These are phyloP conservation scores for Phytophthora litchii DNA, from an alignment of 352 stramenopile genomes.

Conservation along the genomic window DNA sequence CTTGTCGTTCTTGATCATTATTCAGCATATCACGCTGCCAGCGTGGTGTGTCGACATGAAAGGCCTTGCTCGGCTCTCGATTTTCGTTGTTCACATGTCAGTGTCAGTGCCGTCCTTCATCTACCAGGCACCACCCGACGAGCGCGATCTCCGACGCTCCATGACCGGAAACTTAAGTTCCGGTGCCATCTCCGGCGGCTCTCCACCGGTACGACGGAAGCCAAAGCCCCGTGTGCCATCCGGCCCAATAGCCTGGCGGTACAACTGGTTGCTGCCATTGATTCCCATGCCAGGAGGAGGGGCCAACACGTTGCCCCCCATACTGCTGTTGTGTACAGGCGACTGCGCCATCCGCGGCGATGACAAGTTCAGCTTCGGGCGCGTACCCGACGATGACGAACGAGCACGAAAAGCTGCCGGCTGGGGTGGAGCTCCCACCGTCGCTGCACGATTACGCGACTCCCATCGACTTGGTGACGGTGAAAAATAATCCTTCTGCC, in stretches of 20 bases:
- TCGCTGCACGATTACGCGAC: constrained; percentile 64
- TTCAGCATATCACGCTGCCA: constrained; percentile 32
- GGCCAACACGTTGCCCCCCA: constrained; percentile 27
- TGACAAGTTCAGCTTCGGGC: constrained; percentile 64
- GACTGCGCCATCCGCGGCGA: constrained; percentile 65
- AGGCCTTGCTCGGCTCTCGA: constrained; percentile 11
- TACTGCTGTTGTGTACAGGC: constrained; percentile 41
- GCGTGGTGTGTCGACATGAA: constrained; percentile 32
- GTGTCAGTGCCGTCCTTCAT: constrained; percentile 22
- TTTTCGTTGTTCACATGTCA: constrained; percentile 29
- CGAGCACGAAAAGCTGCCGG: constrained; percentile 54
- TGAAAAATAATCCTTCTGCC: constrained; percentile 66
- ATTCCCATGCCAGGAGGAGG: constrained; percentile 49
- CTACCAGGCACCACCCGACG: constrained; percentile 60
- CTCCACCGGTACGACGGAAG: constrained; percentile 62
- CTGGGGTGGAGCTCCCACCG: constrained; percentile 45
- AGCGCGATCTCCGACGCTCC: constrained; percentile 80
- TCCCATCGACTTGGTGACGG: constrained; percentile 59
- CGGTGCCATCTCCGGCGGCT: constrained; percentile 58
- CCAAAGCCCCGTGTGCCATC: constrained; percentile 85
- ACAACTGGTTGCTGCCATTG: constrained; percentile 62
- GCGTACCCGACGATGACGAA: constrained; percentile 65
- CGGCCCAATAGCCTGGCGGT: constrained; percentile 77
- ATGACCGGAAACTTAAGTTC: constrained; percentile 63
- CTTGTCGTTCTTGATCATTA: constrained; percentile 35